Conservation (phyloP, 2,329 filamentous ascomycete species). For the Sclerotinia nivalis region DNA sequence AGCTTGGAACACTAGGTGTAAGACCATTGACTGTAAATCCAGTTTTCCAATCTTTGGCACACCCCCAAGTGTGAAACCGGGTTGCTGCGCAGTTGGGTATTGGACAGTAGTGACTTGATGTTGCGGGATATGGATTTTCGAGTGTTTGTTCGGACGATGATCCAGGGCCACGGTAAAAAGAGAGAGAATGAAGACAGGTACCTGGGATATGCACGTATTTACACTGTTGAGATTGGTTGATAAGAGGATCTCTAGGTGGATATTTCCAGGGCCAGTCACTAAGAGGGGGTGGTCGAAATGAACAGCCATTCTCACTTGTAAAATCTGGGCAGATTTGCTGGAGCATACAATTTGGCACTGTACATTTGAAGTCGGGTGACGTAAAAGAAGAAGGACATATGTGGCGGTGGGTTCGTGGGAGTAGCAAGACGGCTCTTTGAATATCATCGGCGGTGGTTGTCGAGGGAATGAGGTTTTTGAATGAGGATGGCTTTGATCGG, state of each 20-base stretch:
- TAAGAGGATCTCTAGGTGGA: neutral
- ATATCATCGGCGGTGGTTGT: neutral
- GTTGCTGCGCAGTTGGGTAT: neutral
- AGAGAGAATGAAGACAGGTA: neutral
- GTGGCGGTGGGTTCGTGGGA: slow-evolving; percentile 11
- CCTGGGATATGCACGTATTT: neutral
- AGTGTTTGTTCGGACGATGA: neutral
- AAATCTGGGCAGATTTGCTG: slow-evolving; percentile 11
- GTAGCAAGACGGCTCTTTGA: neutral
- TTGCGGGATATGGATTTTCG: neutral
- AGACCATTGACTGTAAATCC: slow-evolving; percentile 2
- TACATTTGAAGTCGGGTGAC: neutral
- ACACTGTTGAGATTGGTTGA: neutral
- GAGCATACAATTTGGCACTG: neutral
- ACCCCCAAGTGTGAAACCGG: slow-evolving; percentile 5
- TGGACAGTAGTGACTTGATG: neutral
- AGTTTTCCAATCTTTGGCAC: slow-evolving; percentile 13
- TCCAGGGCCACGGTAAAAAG: neutral
- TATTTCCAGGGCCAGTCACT: slow-evolving; percentile 10
- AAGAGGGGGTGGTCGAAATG: neutral
- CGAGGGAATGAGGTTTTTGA: neutral
- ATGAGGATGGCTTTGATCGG: neutral
- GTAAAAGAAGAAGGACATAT: slow-evolving; percentile 11
- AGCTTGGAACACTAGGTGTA: neutral
- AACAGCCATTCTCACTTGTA: slow-evolving; percentile 9